Conservation (phyloP, 768 basidiomycete genomes). For the Xerocomellus amylosporus region DNA sequence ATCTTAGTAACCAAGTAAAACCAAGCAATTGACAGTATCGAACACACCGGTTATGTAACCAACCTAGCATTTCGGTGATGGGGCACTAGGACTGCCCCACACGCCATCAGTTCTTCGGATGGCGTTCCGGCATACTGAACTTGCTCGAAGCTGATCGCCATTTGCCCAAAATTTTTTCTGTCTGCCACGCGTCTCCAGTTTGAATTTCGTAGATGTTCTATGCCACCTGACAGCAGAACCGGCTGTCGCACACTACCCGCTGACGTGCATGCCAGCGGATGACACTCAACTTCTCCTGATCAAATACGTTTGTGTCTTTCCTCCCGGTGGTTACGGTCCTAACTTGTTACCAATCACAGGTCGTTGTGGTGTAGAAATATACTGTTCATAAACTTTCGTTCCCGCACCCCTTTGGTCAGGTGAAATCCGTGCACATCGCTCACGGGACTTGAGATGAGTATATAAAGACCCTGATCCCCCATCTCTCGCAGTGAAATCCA, state of each 20-base stretch:
- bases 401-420: not conserved
- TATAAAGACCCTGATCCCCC: constrained; percentile 12
- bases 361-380: not conserved
- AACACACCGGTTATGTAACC: not conserved
- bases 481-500: not conserved
- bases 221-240: not conserved
- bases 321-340: not conserved
- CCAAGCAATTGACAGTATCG: not conserved
- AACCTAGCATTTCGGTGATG: not conserved
- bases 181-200: constrained; percentile 6
- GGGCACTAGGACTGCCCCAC: not conserved
- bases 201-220: constrained; percentile 1
- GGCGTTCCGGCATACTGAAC: not conserved
- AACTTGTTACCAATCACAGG: not conserved
- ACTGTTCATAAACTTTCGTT: constrained; percentile 1
- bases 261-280: constrained; percentile 5
- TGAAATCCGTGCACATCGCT: not conserved
- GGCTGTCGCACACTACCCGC: not conserved
- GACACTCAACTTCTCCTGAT: not conserved
- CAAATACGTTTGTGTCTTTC: not conserved
- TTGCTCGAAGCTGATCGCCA: not conserved
- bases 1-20: constrained; percentile 1
- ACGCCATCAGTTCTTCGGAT: constrained; percentile 2
- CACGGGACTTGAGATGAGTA: not conserved
- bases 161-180: not conserved